Percentiles rank a stretch among this genome's conserved stretches.
Conservation (phyloP, 176 grass and related monocot species). For the Avena insularis region DNA sequence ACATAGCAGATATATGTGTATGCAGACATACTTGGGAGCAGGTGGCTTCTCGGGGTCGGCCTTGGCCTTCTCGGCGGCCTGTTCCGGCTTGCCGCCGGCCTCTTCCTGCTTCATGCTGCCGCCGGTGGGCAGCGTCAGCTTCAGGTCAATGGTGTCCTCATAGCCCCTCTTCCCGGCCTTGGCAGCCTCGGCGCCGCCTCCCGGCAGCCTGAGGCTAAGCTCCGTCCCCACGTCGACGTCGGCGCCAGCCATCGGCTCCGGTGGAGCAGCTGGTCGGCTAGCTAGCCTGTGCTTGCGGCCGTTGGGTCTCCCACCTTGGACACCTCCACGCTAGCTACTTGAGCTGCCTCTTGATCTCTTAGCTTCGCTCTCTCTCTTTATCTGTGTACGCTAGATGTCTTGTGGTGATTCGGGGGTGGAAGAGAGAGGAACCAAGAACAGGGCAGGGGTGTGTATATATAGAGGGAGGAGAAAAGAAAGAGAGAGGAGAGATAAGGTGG, state of each 20-base stretch:
- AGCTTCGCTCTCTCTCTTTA: conserved; percentile 5
- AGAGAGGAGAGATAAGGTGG: conserved; percentile 9
- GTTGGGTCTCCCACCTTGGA: background rate
- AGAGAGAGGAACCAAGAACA: conserved; percentile 52
- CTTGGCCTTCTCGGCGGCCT: conserved; percentile 56
- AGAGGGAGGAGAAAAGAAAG: conserved; percentile 14
- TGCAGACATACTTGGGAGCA: conserved; percentile 70
- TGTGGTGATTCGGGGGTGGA: conserved; percentile 31
- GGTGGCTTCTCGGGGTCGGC: conserved; percentile 81
- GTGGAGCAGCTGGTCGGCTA: conserved; percentile 36
- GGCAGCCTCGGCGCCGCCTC: conserved; percentile 67
- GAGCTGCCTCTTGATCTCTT: background rate
- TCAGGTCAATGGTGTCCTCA: conserved; percentile 86
- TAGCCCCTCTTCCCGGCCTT: conserved; percentile 82
- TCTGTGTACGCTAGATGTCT: conserved; percentile 16
- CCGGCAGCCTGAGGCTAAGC: conserved; percentile 86
- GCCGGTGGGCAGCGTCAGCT: conserved; percentile 75
- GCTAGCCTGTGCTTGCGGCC: conserved; percentile 41
- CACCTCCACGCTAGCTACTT: conserved; percentile 22
- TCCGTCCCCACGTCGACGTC: conserved; percentile 83
- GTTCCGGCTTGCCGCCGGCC: conserved; percentile 41
- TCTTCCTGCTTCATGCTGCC: conserved; percentile 62
- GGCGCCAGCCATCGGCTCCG: conserved; percentile 64
- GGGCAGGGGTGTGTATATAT: conserved; percentile 43
- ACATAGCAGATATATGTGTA: background rate